Evolutionary conservation across 768 basidiomycete species (phyloP), one percentile per base, ranked within the genome.

Genomic region (Gautieria morchelliformis): DNA sequence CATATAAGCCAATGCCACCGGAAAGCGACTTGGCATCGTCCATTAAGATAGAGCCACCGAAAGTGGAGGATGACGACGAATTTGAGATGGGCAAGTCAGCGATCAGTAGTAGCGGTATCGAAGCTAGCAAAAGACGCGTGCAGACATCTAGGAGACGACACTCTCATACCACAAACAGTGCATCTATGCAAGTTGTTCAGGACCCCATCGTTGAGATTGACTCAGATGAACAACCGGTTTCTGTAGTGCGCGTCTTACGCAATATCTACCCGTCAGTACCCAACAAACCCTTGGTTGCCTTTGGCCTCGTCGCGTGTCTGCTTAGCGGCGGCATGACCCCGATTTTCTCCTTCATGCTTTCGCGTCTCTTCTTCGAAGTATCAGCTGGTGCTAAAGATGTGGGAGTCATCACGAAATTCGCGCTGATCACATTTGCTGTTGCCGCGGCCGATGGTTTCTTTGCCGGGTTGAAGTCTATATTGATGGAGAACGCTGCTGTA

Each of bases 271-370:
- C 85, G 2, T 81, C 81, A 0, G 72, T 96, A 27, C 93, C 93
- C 0, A 67, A 78, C 66, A 96, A 94, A 64, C 74, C 76, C 4
- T 61, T 89, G 44, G 69, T 96, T 59, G 63, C 82, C 66, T 30
- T 89, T 53, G 93, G 93, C 17, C 73, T 95, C 24, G 2, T 83
- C 57, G 65, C 80, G n/a, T 85, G 85, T 58, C 61, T 92, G 42
- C 69, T 80, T 53, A 87, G 83, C 62, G 95, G 96, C 20, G 79
- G 88, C 3, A 82, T 88, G 75, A 96, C 93, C 0, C 95, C 96
- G 3, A 58, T 97, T 46, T 99, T 97, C 77, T 93, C 95, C 1
- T 91, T 78, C 74, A 78, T 93, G 61, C 83, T 96, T 63, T 89
- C 92, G 9, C 78, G 78, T 8, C 79, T 98, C 14, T 78, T 95